Evolutionary conservation across 164 flowering plant species (phyloP).

Genomic region (Akebia trifoliata): DNA sequence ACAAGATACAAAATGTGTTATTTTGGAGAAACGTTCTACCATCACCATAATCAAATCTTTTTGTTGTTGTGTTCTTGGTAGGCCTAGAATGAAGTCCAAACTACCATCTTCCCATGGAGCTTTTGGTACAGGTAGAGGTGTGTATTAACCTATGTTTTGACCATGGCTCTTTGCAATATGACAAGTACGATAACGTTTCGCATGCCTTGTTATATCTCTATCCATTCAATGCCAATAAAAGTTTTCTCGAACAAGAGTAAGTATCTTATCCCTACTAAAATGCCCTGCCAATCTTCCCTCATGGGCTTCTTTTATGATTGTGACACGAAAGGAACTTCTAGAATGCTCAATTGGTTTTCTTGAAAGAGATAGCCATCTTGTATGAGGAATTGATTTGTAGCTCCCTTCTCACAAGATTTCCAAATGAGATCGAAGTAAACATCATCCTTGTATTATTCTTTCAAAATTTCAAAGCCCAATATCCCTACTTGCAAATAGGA

Average conservation of each 20-base stretch:
- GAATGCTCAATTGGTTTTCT: neutral
- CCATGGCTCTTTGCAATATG: neutral
- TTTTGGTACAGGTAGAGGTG: neutral
- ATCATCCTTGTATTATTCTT: conserved; percentile 10
- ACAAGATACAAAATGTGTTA: conserved; percentile 11
- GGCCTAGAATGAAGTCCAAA: conserved; percentile 10
- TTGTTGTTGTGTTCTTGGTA: conserved; percentile 4
- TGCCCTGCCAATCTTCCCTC: neutral
- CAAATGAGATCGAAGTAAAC: neutral
- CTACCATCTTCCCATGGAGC: neutral
- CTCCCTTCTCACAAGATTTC: no score
- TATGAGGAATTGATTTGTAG: neutral
- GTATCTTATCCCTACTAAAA: neutral
- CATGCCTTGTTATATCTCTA: neutral
- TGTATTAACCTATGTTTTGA: neutral
- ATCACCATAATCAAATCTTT: conserved; percentile 8
- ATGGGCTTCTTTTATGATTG: neutral
- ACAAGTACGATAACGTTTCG: neutral
- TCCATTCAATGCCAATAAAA: conserved; percentile 5
- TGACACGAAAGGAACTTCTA: neutral
- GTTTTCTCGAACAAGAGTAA: neutral
- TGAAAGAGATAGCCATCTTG: conserved; percentile 14
- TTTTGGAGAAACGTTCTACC: neutral
- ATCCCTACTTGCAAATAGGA: neutral
- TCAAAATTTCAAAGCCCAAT: conserved; percentile 9